A percentile compares a stretch with the other conserved stretches of the same genome.
Evolutionary conservation across 371 early-diverging fungal species (phyloP).

Genomic region (Actinomortierella ambigua): DNA sequence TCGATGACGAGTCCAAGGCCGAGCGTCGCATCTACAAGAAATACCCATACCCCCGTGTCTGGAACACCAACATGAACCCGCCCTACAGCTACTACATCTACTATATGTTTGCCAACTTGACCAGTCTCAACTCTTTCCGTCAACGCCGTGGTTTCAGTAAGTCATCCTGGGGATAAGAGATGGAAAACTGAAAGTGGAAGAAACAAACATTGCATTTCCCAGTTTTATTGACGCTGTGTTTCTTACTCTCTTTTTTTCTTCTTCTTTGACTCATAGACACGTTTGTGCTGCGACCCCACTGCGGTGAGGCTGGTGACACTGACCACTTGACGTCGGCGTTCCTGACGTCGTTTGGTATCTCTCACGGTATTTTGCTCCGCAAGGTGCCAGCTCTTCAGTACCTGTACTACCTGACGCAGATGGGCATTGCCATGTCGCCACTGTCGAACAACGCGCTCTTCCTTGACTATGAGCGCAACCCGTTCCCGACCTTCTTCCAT

Average conservation of each 20-base stretch:
- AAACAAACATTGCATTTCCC: no score
- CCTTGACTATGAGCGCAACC: constrained; percentile 96
- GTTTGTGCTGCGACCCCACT: constrained; percentile 95
- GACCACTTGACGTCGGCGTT: constrained; percentile 96
- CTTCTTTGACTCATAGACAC: constrained; percentile 63
- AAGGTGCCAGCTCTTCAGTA: constrained; percentile 98
- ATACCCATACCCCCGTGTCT: constrained; percentile 85
- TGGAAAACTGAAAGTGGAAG: no score
- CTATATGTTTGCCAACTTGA: constrained; percentile 94
- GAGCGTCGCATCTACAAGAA: constrained; percentile 85
- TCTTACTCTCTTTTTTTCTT: background rate
- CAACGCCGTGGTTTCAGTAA: constrained; percentile 78
- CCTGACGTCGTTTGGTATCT: constrained; percentile 90
- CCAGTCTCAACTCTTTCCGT: constrained; percentile 88
- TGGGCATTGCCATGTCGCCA: constrained; percentile 99
- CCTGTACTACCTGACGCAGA: constrained; percentile 94
- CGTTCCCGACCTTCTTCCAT: constrained; percentile 93
- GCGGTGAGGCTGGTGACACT: constrained; percentile 98
- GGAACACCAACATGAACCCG: constrained; percentile 85
- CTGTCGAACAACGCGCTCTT: constrained; percentile 98
- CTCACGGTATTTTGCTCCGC: constrained; percentile 95
- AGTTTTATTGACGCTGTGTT: no score
- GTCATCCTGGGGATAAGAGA: no score
- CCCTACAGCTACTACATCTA: constrained; percentile 98
- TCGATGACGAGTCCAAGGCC: constrained; percentile 97